Evolutionary conservation across 139 green algal genomes (phyloP).

Genomic region (Edaphochlamys debaryana): DNA sequence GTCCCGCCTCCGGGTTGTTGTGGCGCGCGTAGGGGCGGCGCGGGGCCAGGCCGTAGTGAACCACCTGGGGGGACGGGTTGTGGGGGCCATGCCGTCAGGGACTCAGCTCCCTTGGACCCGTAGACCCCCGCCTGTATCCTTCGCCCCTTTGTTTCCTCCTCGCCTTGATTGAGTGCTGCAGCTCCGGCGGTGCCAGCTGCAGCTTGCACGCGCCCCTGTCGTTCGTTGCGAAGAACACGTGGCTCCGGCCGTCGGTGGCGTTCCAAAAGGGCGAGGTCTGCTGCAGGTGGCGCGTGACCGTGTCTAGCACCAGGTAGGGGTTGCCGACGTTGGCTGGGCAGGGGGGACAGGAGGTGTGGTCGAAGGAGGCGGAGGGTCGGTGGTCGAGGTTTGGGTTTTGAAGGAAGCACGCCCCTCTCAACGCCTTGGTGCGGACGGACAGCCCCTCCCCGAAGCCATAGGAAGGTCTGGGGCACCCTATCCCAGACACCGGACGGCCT

Average conservation of each 20-base stretch:
- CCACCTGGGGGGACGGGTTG: neutral
- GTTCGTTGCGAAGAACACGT: conserved; percentile 33
- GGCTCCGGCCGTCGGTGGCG: conserved; percentile 11
- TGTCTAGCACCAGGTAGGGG: no score
- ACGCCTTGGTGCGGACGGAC: no score
- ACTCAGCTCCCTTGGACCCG: neutral
- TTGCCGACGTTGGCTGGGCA: no score
- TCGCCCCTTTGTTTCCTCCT: neutral
- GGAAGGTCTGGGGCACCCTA: no score
- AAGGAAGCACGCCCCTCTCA: no score
- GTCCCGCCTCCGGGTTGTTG: neutral
- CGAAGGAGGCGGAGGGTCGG: no score
- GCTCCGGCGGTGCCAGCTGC: neutral
- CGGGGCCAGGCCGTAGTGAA: conserved; percentile 10
- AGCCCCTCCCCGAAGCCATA: no score
- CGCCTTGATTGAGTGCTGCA: conserved; percentile 13
- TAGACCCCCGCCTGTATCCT: neutral
- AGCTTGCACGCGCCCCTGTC: conserved; percentile 31
- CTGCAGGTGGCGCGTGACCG: no score
- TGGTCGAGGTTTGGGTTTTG: no score
- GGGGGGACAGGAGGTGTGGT: no score
- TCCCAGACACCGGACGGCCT: no score
- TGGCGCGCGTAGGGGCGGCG: neutral
- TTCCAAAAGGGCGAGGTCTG: conserved; percentile 9
- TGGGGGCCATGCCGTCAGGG: no score